Base-by-base conservation (phyloP, 192 early-diverging fungal species). In the Coemansia sp. region DNA sequence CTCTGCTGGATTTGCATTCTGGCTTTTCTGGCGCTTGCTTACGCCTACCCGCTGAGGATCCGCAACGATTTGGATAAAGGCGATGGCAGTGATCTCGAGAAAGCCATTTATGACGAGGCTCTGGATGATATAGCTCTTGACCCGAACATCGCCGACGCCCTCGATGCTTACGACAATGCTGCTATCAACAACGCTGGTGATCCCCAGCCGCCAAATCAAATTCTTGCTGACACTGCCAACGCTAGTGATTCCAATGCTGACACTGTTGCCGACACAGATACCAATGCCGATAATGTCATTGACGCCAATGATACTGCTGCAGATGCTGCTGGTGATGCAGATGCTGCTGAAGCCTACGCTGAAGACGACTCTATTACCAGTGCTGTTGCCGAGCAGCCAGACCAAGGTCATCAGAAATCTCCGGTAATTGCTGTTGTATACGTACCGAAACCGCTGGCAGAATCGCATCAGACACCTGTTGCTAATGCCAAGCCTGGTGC, bases 81-180 rank as follows among this genome's bases (percentile, higher is more conserved):
- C 2, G 33, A 48, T 52, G 63, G 57, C 21, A 53, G 45, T 29
- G 64, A 40, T 2, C 60, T 78, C 3, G 70, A 78, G 23, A 58
- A 51, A 18, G 59, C 58, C 15, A 78, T 78, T 16, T 78, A 78
- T 48, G 63, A 72, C 40, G 67, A 63, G 45, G 39, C 68, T 5
- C 29, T 58, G 2, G 68, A 75, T 10, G 74, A 45, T 12, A 48
- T 69, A 29, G 67, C 64, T 8, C 52, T 62, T 7, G 74, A 75
- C n/a, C 74, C 74, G 37, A 59, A 37, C 25, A 63, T 75, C 56
- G 57, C 66, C 0, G 56, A 65, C 7, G 74, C 63, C 0, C 59
- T 75, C 29, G 62, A 64, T 34, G 48, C 51, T 35, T 43, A 12
- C 18, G 62, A 64, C 40, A 43, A n/a, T 21, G 45, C 40, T 46